These are phyloP conservation scores for Litsea cubeba DNA, from an alignment of 164 flowering plant genomes.

Conservation along the genomic window DNA sequence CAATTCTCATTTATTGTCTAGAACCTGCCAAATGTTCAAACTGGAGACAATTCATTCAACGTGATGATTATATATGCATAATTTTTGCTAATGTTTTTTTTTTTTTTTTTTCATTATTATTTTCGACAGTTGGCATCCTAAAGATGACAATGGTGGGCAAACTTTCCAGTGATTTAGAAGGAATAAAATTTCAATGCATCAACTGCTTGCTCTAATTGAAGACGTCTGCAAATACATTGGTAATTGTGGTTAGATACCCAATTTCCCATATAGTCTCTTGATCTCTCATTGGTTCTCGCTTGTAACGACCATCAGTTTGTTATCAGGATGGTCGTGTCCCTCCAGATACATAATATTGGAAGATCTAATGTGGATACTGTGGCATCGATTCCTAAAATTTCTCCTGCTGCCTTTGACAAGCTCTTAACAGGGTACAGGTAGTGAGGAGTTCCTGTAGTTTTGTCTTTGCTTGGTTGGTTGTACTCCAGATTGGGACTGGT, in stretches of 20 bases:
- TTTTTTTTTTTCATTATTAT: too few species aligned
- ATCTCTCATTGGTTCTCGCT: background rate
- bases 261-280: too few species aligned
- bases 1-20: too few species aligned
- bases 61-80: too few species aligned
- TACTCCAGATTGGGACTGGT: background rate
- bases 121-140: too few species aligned
- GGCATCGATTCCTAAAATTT: slow-evolving; percentile 67
- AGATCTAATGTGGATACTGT: slow-evolving; percentile 68
- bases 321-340: slow-evolving; percentile 63
- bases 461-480: background rate
- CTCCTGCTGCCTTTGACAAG: slow-evolving; percentile 76
- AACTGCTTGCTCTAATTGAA: slow-evolving; percentile 31
- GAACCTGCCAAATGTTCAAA: too few species aligned
- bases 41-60: too few species aligned
- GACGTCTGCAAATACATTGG: slow-evolving; percentile 85
- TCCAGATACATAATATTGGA: slow-evolving; percentile 68
- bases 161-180: too few species aligned
- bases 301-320: background rate
- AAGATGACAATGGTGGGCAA: too few species aligned
- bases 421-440: slow-evolving; percentile 85
- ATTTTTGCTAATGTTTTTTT: too few species aligned
- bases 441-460: background rate
- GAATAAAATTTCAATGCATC: too few species aligned
- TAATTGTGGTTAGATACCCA: slow-evolving; percentile 57